Percentiles rank a stretch among this genome's conserved stretches.
Conservation (phyloP, 106 monocot species). For the Triglochin maritima region DNA sequence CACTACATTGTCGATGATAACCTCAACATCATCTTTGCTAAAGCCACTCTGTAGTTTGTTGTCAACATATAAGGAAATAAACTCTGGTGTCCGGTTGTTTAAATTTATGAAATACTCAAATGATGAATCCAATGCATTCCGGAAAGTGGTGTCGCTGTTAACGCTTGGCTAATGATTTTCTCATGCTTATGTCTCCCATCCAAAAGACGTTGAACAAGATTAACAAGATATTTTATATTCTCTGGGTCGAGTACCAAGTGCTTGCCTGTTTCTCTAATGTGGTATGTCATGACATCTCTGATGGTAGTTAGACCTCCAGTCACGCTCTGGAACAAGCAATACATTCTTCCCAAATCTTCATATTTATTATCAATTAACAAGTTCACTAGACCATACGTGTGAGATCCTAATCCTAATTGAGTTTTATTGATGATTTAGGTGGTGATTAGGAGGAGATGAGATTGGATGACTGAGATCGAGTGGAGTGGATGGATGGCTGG, state of each 20-base stretch:
- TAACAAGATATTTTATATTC: conserved; percentile 75
- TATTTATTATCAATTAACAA: conserved; percentile 89
- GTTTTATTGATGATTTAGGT: too few relatives aligned
- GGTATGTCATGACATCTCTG: conserved; percentile 74
- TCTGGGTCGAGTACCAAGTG: conserved; percentile 79
- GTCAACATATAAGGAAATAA: conserved; percentile 84
- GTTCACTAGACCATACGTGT: conserved; percentile 81
- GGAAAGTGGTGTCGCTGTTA: conserved; percentile 85
- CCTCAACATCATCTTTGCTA: conserved; percentile 61
- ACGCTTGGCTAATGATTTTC: conserved; percentile 63
- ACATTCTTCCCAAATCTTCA: conserved; percentile 84
- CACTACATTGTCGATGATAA: conserved; percentile 75
- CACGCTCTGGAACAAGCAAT: conserved; percentile 69
- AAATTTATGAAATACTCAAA: conserved; percentile 94
- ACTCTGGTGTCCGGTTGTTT: conserved; percentile 85
- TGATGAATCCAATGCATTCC: conserved; percentile 85
- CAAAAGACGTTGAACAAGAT: conserved; percentile 83
- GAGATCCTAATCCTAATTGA: too few relatives aligned
- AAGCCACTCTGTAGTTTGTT: conserved; percentile 83
- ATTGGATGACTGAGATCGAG: too few relatives aligned
- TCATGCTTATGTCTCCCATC: conserved; percentile 87
- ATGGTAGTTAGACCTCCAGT: conserved; percentile 67
- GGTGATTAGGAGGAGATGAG: too few relatives aligned
- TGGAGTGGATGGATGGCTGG: too few relatives aligned
- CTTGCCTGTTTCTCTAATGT: conserved; percentile 76